Percentiles rank a stretch among this genome's conserved stretches.
phyloP scores from a whole-genome alignment of 352 stramenopile species.

The Phytophthora hibernalis region DNA sequence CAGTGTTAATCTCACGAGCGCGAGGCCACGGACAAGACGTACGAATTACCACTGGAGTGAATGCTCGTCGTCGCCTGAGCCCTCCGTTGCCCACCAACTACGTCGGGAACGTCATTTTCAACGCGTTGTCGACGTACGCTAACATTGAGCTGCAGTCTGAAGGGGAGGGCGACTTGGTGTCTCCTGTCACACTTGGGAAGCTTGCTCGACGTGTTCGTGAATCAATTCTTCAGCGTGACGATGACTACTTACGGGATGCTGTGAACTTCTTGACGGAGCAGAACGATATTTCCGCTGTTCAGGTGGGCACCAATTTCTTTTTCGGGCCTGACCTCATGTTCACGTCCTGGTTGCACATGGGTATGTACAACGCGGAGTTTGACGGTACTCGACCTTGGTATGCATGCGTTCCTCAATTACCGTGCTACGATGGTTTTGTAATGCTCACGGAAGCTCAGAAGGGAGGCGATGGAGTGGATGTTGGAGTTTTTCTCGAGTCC shows the following conservation, averaged over 20 bases:
- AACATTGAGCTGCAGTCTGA: conserved; percentile 34
- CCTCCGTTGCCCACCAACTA: conserved; percentile 54
- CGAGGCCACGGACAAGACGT: conserved; percentile 51
- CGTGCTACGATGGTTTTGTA: conserved; percentile 51
- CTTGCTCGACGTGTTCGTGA: conserved; percentile 50
- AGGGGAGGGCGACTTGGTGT: conserved; percentile 1
- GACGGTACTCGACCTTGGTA: conserved; percentile 46
- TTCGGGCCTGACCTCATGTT: conserved; percentile 66
- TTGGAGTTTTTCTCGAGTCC: conserved; percentile 53
- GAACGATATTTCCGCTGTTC: conserved; percentile 38
- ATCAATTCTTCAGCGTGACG: conserved; percentile 50
- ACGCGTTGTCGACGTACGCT: conserved; percentile 46
- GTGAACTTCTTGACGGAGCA: conserved; percentile 56
- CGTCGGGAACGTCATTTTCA: conserved; percentile 65
- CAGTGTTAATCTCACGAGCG: conserved; percentile 53
- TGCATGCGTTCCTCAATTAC: conserved; percentile 38
- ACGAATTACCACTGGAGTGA: conserved; percentile 58
- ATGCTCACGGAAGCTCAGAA: conserved; percentile 59
- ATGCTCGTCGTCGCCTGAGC: conserved; percentile 50
- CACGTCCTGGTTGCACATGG: conserved; percentile 64
- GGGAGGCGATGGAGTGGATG: conserved; percentile 42
- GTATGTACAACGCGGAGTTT: conserved; percentile 72
- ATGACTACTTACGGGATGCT: conserved; percentile 54
- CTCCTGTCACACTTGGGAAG: conserved; percentile 16
- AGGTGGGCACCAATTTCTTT: conserved; percentile 54